Evolutionary conservation across 257 asterid genomes (phyloP).

Genomic region (Apocynum venetum): DNA sequence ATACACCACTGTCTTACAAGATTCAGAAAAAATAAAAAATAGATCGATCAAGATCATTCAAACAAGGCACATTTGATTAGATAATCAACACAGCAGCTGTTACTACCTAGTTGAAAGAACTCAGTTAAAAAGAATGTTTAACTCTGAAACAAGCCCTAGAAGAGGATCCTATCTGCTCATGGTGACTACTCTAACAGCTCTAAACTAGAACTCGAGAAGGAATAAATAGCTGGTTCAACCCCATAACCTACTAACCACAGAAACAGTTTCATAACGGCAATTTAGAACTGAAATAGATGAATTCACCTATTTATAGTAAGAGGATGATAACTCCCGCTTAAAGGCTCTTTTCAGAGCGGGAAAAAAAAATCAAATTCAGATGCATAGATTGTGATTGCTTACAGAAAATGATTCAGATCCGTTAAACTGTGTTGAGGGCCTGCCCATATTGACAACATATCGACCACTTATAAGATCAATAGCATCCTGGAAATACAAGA

Average conservation of each 20-base stretch:
- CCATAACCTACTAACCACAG: background rate
- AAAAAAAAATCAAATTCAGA: background rate
- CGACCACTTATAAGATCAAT: slow-evolving; percentile 90
- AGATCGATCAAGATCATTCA: background rate
- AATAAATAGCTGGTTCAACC: background rate
- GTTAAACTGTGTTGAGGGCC: slow-evolving; percentile 51
- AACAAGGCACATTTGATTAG: background rate
- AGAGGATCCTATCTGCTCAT: background rate
- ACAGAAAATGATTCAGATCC: slow-evolving; percentile 71
- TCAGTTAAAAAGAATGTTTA: background rate
- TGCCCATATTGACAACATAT: slow-evolving; percentile 54
- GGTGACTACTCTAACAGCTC: background rate
- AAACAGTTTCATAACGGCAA: background rate
- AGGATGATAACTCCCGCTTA: background rate
- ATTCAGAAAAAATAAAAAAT: background rate
- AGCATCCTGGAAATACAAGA: slow-evolving; percentile 57
- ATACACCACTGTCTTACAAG: background rate
- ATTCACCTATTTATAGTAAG: background rate
- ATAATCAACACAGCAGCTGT: background rate
- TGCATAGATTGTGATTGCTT: slow-evolving; percentile 27
- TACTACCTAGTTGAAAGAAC: background rate
- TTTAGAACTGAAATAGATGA: background rate
- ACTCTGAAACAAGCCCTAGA: background rate
- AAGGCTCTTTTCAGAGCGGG: background rate
- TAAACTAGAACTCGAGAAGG: background rate